These are phyloP conservation scores for Neopestalotiopsis sp. DNA, from an alignment of 2,329 filamentous ascomycete species.

Conservation along the genomic window DNA sequence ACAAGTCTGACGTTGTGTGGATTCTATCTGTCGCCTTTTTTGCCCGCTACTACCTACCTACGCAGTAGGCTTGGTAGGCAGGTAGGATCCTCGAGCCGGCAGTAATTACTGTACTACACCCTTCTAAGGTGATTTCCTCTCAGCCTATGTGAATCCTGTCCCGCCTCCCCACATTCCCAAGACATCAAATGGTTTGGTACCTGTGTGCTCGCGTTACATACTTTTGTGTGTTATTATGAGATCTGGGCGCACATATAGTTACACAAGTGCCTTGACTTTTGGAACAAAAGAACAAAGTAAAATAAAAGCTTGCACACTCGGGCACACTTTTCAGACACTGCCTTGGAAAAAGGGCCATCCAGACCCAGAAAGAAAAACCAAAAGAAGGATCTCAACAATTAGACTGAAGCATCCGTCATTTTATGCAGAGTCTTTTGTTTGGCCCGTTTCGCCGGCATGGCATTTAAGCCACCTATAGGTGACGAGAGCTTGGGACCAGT, in stretches of 20 bases:
- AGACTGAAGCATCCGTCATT: not conserved
- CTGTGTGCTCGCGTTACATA: not conserved
- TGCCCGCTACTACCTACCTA: not conserved
- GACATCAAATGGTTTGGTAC: not conserved
- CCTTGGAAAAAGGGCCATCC: not conserved
- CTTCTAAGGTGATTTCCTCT: not conserved
- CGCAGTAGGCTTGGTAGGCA: no score
- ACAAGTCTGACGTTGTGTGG: not conserved
- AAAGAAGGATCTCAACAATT: not conserved
- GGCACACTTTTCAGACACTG: not conserved
- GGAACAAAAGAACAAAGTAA: not conserved
- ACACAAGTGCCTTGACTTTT: not conserved
- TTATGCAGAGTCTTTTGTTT: slow-evolving; percentile 9
- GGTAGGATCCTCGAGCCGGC: not conserved
- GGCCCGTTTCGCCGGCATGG: slow-evolving; percentile 12
- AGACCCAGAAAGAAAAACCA: not conserved
- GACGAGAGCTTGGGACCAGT: slow-evolving; percentile 9
- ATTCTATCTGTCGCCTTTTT: not conserved
- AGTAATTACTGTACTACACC: slow-evolving; percentile 1
- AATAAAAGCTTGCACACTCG: not conserved
- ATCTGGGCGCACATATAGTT: not conserved
- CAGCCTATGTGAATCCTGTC: not conserved
- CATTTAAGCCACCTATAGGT: slow-evolving; percentile 19
- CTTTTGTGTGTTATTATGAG: not conserved
- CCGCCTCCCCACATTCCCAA: not conserved